Conservation (phyloP, 805 yeast species). For the Ogataea trehaloabstinens region DNA sequence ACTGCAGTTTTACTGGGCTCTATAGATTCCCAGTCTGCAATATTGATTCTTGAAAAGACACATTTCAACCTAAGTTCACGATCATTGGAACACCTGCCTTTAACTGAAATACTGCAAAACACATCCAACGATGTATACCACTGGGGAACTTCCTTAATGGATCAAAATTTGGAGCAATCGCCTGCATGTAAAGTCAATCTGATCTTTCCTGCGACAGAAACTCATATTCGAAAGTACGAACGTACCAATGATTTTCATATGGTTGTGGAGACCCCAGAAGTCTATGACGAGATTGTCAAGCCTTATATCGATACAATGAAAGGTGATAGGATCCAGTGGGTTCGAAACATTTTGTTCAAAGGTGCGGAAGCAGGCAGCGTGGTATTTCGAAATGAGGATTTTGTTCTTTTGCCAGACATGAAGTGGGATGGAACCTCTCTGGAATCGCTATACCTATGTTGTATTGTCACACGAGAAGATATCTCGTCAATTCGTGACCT, state of each 20-base stretch:
- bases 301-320: conserved; percentile 78
- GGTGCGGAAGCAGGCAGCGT: conserved; percentile 85
- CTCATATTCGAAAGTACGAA: conserved; percentile 77
- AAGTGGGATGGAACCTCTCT: conserved; percentile 84
- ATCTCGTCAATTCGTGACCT: conserved; percentile 77
- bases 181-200: conserved; percentile 74
- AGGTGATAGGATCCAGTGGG: conserved; percentile 86
- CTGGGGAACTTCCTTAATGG: conserved; percentile 66
- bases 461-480: conserved; percentile 68
- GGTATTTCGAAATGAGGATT: conserved; percentile 64
- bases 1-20: conserved; percentile 64
- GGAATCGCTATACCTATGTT: conserved; percentile 72
- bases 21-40: conserved; percentile 60
- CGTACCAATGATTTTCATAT: conserved; percentile 52
- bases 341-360: conserved; percentile 71
- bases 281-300: conserved; percentile 56
- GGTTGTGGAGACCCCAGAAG: conserved; percentile 77
- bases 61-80: conserved; percentile 47
- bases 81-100: conserved; percentile 11
- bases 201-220: conserved; percentile 85
- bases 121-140: conserved; percentile 80
- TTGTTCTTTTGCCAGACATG: conserved; percentile 88
- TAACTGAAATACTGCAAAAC: conserved; percentile 34
- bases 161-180: conserved; percentile 40
- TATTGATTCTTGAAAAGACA: conserved; percentile 70